phyloP scores from a whole-genome alignment of 73 alveolate species.

The Paramecium pentaurelia region DNA sequence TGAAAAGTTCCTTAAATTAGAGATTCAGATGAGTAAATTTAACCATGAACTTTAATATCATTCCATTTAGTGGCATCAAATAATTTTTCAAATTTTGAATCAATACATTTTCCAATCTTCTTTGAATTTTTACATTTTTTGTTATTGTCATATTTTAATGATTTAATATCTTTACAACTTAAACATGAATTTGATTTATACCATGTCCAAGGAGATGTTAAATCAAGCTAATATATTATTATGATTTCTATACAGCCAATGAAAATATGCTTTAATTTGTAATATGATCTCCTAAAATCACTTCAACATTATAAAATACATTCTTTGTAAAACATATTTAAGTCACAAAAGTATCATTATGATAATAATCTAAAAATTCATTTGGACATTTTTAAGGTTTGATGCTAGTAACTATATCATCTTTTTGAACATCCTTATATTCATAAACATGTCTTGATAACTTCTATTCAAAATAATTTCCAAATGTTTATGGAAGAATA shows the following conservation, averaged over 20 bases:
- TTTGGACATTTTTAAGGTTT: not conserved
- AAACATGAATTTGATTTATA: not conserved
- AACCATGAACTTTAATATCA: not conserved
- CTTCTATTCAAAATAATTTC: not conserved
- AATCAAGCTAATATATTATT: not conserved
- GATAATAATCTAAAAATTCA: not conserved
- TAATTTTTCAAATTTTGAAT: not conserved
- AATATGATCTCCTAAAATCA: not conserved
- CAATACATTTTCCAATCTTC: not conserved
- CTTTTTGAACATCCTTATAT: not conserved
- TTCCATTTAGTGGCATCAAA: not conserved
- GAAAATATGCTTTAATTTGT: not conserved
- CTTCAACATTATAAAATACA: not conserved
- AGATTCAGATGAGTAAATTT: not conserved
- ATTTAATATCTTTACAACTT: not conserved
- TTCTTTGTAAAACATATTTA: not conserved
- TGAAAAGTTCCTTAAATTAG: not conserved
- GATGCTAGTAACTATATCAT: not conserved
- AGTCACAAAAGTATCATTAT: conserved; percentile 4
- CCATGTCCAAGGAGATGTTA: conserved; percentile 47
- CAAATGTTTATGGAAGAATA: not conserved
- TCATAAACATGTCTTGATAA: not conserved
- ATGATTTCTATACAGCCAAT: not conserved
- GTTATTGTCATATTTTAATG: not conserved
- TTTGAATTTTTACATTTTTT: not conserved